Conservation (phyloP, 140 eudicot species). For the Erigeron philadelphicus region DNA sequence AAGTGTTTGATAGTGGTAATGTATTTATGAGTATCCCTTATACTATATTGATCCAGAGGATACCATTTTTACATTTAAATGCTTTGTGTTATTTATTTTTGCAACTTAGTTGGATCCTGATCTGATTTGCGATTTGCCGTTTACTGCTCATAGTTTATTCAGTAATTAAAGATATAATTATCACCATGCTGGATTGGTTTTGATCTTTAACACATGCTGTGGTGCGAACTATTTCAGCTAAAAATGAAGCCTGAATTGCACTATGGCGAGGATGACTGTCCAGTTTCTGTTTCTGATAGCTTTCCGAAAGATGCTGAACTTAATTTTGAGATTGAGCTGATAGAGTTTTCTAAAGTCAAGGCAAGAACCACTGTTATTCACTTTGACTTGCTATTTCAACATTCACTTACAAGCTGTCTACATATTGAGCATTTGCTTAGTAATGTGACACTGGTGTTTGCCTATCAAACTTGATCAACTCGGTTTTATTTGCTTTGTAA, state of each 20-base stretch:
- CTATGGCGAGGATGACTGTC: conserved; percentile 91
- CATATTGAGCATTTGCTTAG: not conserved
- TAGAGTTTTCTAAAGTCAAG: conserved; percentile 86
- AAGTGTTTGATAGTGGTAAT: conserved; percentile 16
- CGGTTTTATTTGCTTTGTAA: not conserved
- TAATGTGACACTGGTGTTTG: conserved; percentile 6
- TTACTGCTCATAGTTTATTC: conserved; percentile 14
- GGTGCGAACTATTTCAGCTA: conserved; percentile 48
- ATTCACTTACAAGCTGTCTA: not conserved
- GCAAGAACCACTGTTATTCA: conserved; percentile 32
- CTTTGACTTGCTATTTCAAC: not conserved
- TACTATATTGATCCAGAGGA: not conserved
- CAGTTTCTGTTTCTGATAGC: conserved; percentile 66
- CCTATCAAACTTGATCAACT: conserved; percentile 7
- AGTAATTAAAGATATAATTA: conserved; percentile 11
- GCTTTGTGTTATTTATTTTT: not conserved
- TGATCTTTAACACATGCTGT: conserved; percentile 16
- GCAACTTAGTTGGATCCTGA: not conserved
- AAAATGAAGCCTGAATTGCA: conserved; percentile 96
- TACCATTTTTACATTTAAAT: not conserved
- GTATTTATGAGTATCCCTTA: not conserved
- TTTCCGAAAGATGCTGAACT: conserved; percentile 94
- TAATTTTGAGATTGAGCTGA: conserved; percentile 90
- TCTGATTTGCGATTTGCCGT: not conserved
- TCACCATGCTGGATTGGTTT: not conserved